A percentile compares a stretch with the other conserved stretches of the same genome.
Evolutionary conservation across 169 alveolate species (phyloP).

Genomic region (Eimeria praecox): DNA sequence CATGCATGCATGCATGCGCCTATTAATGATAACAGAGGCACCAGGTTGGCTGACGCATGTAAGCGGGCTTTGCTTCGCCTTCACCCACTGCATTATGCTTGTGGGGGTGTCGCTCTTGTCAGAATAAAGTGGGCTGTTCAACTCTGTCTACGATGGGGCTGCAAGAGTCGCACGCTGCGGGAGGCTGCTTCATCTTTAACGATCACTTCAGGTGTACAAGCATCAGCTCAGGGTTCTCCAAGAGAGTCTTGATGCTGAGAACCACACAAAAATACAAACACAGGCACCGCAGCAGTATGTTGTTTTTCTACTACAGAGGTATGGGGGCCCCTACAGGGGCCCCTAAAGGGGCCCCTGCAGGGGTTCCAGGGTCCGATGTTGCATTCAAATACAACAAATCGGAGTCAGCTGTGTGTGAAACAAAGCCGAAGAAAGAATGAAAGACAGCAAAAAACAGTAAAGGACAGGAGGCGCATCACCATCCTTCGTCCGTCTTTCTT

Average conservation of each 20-base stretch:
- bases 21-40: not conserved
- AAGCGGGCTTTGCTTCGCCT: constrained; percentile 13
- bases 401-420: no score
- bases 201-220: constrained; percentile 57
- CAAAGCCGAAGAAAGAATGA: no score
- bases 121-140: not conserved
- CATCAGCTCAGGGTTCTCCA: constrained; percentile 81
- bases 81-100: not conserved
- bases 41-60: constrained; percentile 2
- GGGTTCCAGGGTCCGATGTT: no score
- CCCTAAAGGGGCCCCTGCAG: no score
- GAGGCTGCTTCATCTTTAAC: not conserved
- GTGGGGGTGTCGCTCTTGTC: not conserved
- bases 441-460: no score
- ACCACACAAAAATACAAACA: not conserved
- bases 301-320: no score
- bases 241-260: constrained; percentile 64
- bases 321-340: no score
- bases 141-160: not conserved
- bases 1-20: not conserved
- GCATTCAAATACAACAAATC: no score
- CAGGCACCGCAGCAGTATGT: not conserved
- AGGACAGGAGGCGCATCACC: no score
- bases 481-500: no score
- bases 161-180: not conserved